A percentile compares a stretch with the other conserved stretches of the same genome.
Conservation (phyloP, 208 protist genomes). For the Phytomonas francai region DNA sequence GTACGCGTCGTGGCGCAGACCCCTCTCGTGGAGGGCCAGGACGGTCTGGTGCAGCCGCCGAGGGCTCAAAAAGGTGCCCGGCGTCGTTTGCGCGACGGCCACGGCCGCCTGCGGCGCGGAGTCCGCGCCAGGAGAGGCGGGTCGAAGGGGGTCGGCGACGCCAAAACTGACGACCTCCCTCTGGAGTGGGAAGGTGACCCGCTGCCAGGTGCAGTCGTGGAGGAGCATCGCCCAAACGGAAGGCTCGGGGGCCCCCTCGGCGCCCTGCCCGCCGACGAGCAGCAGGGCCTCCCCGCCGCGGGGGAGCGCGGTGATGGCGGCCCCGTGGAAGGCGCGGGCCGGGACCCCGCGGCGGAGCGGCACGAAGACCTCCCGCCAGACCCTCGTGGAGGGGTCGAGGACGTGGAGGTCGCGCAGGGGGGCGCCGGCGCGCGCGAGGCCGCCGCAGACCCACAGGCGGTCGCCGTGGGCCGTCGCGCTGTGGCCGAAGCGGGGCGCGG, state of each 20-base stretch:
- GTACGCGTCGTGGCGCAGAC: neutral
- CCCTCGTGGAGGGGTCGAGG: slow-evolving; percentile 42
- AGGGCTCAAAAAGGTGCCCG: neutral
- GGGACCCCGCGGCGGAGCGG: slow-evolving; percentile 32
- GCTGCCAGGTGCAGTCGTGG: slow-evolving; percentile 31
- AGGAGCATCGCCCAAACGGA: slow-evolving; percentile 38
- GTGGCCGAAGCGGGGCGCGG: slow-evolving; percentile 62
- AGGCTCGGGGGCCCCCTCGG: slow-evolving; percentile 24
- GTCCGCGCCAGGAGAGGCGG: slow-evolving; percentile 14
- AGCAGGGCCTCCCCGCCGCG: slow-evolving; percentile 20
- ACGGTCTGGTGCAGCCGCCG: neutral
- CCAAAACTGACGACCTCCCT: neutral
- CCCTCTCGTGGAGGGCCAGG: neutral
- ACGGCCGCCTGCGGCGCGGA: neutral
- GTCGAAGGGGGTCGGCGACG: slow-evolving; percentile 2
- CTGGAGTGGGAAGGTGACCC: slow-evolving; percentile 35
- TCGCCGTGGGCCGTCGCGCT: slow-evolving; percentile 25
- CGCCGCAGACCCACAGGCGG: slow-evolving; percentile 60
- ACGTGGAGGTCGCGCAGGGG: slow-evolving; percentile 63
- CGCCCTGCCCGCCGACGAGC: slow-evolving; percentile 51
- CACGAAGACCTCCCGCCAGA: slow-evolving; percentile 79
- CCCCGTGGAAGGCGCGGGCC: slow-evolving; percentile 49
- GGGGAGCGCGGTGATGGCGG: slow-evolving; percentile 10
- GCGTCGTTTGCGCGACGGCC: neutral
- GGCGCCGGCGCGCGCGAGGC: slow-evolving; percentile 21